Conservation (phyloP, 2,329 filamentous ascomycete genomes). For the Aspergillus latus region DNA sequence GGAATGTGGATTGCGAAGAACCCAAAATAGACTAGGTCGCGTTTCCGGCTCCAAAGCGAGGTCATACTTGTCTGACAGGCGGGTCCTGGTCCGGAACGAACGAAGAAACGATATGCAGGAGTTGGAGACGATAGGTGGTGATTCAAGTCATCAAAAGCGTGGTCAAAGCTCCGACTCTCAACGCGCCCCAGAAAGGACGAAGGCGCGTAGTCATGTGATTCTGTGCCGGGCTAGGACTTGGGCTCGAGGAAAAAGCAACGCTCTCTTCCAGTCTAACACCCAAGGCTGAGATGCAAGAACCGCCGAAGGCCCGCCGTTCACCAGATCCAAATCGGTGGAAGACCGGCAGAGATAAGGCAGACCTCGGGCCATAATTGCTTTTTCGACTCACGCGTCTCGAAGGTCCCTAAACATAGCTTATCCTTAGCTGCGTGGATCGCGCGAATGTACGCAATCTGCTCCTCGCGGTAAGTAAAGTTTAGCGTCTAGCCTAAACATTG, state of each 20-base stretch:
- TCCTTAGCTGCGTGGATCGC: constrained; percentile 28
- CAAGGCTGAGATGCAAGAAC: background rate
- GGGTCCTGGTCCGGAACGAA: background rate
- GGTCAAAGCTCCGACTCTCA: background rate
- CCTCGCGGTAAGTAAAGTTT: constrained; percentile 17
- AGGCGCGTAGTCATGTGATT: constrained; percentile 9
- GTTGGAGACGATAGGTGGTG: constrained; percentile 1
- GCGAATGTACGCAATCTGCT: constrained; percentile 11
- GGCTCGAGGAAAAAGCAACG: background rate
- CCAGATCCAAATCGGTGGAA: constrained; percentile 17
- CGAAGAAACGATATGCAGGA: constrained; percentile 1
- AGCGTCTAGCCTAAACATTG: constrained; percentile 8
- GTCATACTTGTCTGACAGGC: constrained; percentile 10
- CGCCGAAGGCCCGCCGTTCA: constrained; percentile 15
- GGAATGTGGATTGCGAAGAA: constrained; percentile 65
- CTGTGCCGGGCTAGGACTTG: background rate
- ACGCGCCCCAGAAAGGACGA: background rate
- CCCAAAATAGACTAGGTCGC: constrained; percentile 48
- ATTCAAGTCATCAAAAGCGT: background rate
- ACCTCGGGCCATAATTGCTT: constrained; percentile 23
- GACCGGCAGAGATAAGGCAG: constrained; percentile 11
- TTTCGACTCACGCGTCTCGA: constrained; percentile 21
- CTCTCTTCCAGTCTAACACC: background rate
- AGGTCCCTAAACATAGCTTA: constrained; percentile 29
- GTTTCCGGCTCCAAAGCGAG: constrained; percentile 33